phyloP scores from a whole-genome alignment of 805 yeast species.

The Pichia heedii region DNA sequence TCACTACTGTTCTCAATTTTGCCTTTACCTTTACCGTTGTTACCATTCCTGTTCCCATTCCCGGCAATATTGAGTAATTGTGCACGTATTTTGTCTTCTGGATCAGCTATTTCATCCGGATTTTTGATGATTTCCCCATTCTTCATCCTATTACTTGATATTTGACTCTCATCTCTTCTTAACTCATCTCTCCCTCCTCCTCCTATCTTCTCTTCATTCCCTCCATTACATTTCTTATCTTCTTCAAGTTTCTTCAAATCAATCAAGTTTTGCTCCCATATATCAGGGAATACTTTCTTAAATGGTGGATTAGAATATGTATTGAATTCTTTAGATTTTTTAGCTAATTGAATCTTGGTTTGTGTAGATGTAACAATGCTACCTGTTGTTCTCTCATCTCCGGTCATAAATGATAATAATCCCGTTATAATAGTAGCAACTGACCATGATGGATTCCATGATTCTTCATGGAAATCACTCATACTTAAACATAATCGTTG shows the following conservation, averaged over 20 bases:
- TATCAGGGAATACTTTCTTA: conserved; percentile 57
- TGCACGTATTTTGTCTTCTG: conserved; percentile 62
- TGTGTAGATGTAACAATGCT: conserved; percentile 57
- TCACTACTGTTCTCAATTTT: not conserved
- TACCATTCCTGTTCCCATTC: not conserved
- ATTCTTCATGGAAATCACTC: conserved; percentile 90
- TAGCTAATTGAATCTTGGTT: conserved; percentile 49
- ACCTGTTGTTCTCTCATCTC: conserved; percentile 79
- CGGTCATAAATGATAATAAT: conserved; percentile 83
- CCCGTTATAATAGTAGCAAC: conserved; percentile 86
- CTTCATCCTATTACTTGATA: no score
- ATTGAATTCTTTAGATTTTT: conserved; percentile 53
- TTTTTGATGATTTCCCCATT: conserved; percentile 13
- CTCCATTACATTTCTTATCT: no score
- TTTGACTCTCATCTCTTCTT: no score
- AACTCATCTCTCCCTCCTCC: no score
- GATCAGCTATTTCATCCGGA: conserved; percentile 40
- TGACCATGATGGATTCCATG: conserved; percentile 97
- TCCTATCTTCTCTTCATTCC: not conserved
- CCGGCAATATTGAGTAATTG: conserved; percentile 10
- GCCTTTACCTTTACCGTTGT: not conserved
- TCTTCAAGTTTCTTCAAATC: conserved; percentile 20
- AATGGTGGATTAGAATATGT: conserved; percentile 49
- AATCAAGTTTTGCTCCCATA: conserved; percentile 35
- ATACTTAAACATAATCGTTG: conserved; percentile 81